Evolutionary conservation across 1,139 yeast species (phyloP).

Genomic region (Schizosaccharomyces versatilis): DNA sequence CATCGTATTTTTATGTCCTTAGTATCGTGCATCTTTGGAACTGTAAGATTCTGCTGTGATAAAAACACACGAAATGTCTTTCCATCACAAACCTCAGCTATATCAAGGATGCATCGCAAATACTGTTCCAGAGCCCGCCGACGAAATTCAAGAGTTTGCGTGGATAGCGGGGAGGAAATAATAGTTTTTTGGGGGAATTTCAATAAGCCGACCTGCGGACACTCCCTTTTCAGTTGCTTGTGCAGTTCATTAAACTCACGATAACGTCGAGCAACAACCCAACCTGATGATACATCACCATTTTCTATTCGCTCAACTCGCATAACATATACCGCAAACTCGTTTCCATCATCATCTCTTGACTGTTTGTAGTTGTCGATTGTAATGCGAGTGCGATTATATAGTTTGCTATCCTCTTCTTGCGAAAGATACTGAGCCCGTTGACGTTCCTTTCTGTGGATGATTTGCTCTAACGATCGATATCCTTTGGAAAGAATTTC

Average conservation of each 20-base stretch:
- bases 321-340: constrained; percentile 45
- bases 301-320: constrained; percentile 39
- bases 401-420: constrained; percentile 57
- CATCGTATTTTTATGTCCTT: background rate
- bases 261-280: constrained; percentile 72
- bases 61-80: constrained; percentile 50
- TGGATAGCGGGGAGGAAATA: background rate
- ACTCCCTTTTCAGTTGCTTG: constrained; percentile 33
- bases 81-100: constrained; percentile 51
- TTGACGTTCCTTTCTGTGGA: constrained; percentile 46
- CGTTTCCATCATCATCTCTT: constrained; percentile 31
- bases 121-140: constrained; percentile 39
- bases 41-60: constrained; percentile 20
- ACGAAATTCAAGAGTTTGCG: constrained; percentile 30
- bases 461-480: constrained; percentile 25
- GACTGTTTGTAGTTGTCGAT: constrained; percentile 17
- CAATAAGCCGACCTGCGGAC: constrained; percentile 28
- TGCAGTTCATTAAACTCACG: constrained; percentile 58
- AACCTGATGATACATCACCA: constrained; percentile 25
- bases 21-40: background rate
- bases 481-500: constrained; percentile 40
- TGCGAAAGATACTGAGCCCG: constrained; percentile 64
- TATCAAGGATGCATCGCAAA: constrained; percentile 31
- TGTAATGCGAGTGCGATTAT: constrained; percentile 24
- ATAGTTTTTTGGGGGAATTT: constrained; percentile 30